Evolutionary conservation across 495 filamentous ascomycete genomes (phyloP).

Genomic region (Talaromyces wortmannii): DNA sequence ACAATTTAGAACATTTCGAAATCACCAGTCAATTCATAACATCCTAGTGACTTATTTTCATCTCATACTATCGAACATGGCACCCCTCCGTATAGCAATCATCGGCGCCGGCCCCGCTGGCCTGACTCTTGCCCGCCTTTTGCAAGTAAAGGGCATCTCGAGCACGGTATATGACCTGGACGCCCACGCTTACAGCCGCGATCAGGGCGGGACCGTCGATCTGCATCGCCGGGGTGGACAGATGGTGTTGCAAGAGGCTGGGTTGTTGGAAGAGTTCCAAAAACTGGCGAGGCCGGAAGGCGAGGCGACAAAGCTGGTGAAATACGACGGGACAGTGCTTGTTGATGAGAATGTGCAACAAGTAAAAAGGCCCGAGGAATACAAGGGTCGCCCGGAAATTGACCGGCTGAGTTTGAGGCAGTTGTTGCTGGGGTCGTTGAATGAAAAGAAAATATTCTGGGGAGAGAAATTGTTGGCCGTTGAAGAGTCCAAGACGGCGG

Average conservation of each 20-base stretch:
- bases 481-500: conserved; percentile 8
- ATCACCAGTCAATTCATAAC: neutral
- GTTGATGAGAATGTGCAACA: neutral
- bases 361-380: neutral
- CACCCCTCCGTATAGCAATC: conserved; percentile 28
- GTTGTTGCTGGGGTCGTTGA: conserved; percentile 20
- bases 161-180: conserved; percentile 49
- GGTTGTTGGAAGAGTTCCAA: conserved; percentile 40
- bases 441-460: conserved; percentile 15
- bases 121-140: conserved; percentile 47
- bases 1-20: neutral
- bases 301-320: conserved; percentile 20
- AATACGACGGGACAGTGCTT: conserved; percentile 21
- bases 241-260: conserved; percentile 40
- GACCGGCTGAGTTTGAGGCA: conserved; percentile 18
- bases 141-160: conserved; percentile 36
- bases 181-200: conserved; percentile 9
- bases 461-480: conserved; percentile 13
- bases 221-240: conserved; percentile 45
- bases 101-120: conserved; percentile 53
- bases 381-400: conserved; percentile 19
- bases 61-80: conserved; percentile 1
- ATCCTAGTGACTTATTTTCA: neutral
- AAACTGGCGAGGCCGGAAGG: conserved; percentile 28
- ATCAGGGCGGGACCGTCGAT: conserved; percentile 49